phyloP scores from a whole-genome alignment of 208 protist species.

The Blechomonas ayalai region DNA sequence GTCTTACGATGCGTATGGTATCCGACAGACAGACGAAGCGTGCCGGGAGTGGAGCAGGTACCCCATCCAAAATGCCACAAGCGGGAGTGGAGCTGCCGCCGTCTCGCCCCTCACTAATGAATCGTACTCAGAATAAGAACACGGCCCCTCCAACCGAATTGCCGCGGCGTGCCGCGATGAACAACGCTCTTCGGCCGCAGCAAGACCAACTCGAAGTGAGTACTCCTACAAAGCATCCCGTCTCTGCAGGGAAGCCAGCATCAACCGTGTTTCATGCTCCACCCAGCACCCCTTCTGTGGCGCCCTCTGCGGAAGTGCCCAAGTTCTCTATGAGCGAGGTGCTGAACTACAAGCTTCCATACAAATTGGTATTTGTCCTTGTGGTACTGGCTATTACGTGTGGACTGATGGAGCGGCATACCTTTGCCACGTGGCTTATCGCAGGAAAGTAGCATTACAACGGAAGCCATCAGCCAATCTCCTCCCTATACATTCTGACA shows the following conservation, averaged over 20 bases:
- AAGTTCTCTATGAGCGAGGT: conserved; percentile 16
- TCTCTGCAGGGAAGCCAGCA: too few relatives aligned
- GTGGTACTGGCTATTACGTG: conserved; percentile 56
- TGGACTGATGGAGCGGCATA: conserved; percentile 43
- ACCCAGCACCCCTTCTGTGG: too few relatives aligned
- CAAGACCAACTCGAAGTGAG: too few relatives aligned
- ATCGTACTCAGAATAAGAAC: background rate
- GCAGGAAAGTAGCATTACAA: conserved; percentile 18
- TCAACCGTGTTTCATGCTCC: too few relatives aligned
- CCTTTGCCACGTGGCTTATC: conserved; percentile 42
- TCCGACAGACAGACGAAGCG: background rate
- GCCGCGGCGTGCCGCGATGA: too few relatives aligned
- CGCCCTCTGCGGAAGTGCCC: too few relatives aligned
- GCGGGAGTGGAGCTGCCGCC: background rate
- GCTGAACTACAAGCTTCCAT: conserved; percentile 40
- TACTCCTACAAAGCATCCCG: too few relatives aligned
- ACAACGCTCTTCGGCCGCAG: too few relatives aligned
- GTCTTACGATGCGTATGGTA: conserved; percentile 21
- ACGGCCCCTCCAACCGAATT: conserved; percentile 1
- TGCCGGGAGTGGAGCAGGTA: background rate
- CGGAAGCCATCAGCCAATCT: too few relatives aligned
- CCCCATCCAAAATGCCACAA: background rate
- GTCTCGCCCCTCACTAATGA: background rate
- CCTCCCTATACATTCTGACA: too few relatives aligned
- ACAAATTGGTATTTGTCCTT: conserved; percentile 22